Percentiles rank a stretch among this genome's conserved stretches.
phyloP scores from a whole-genome alignment of 1,139 yeast species.

The Taphrina communis region DNA sequence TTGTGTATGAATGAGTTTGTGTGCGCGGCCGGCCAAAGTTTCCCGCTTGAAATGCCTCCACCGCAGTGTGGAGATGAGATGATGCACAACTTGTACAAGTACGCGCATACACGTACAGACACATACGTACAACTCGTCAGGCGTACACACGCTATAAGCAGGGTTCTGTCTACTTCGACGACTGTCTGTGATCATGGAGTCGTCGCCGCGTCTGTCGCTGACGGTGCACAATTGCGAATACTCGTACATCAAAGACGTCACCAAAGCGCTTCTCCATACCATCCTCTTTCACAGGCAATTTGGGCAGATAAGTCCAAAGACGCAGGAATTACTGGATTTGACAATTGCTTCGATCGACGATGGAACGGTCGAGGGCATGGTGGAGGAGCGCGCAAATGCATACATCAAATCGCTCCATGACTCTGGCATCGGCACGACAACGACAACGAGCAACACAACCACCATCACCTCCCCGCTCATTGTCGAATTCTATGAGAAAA shows the following conservation, averaged over 20 bases:
- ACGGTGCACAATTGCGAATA: conserved; percentile 21
- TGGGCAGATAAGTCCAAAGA: conserved; percentile 67
- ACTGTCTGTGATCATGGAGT: conserved; percentile 48
- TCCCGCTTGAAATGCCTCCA: too few species aligned
- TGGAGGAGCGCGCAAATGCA: conserved; percentile 46
- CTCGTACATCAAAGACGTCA: conserved; percentile 43
- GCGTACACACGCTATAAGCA: too few species aligned
- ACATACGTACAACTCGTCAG: too few species aligned
- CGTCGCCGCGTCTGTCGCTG: conserved; percentile 54
- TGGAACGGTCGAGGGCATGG: conserved; percentile 49
- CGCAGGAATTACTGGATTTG: conserved; percentile 55
- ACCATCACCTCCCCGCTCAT: conserved; percentile 45
- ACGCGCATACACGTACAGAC: too few species aligned
- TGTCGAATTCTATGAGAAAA: conserved; percentile 53
- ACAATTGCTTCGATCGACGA: conserved; percentile 52
- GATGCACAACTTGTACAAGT: too few species aligned
- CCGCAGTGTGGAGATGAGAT: too few species aligned
- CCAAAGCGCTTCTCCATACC: conserved; percentile 64
- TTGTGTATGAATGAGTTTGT: too few species aligned
- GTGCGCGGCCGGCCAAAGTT: too few species aligned
- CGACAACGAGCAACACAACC: neutral
- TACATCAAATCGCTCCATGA: conserved; percentile 12
- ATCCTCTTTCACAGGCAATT: conserved; percentile 73
- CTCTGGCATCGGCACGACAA: conserved; percentile 10
- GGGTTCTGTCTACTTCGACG: neutral